Base-by-base conservation (phyloP, 2,329 filamentous ascomycete species). In the Plenodomus biglobosus region DNA sequence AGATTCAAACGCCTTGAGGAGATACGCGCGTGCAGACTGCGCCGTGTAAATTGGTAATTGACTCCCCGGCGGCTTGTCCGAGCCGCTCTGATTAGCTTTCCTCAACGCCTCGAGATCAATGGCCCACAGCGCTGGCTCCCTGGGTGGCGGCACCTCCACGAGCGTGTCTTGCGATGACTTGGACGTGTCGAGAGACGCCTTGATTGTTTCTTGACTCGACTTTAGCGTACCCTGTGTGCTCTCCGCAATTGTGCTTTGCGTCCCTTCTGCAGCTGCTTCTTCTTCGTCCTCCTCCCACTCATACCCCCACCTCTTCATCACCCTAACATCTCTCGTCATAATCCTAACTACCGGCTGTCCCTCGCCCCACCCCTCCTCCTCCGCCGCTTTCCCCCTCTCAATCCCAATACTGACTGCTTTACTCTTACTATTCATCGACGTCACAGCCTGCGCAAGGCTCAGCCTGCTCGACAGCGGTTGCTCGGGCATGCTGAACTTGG, bases 381-480 rank as follows among this genome's bases (percentile, higher is more conserved):
- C 86, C 0, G 84, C 86, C 32, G 79, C 80, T 7, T 80, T 77
- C 0, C 83, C 82, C 42, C 78, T 82, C 53, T 88, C 84, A 17
- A 95, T 75, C 0, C 90, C 90, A 22, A 95, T 73, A 53, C 81
- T 87, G 21, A 85, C 79, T 8, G 90, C 90, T 71, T 92, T 92
- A 30, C 82, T 84, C 55, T 85, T 82, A 51, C 87, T 90, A 65
- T 92, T 94, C 21, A 85, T 84, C 65, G 88, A 92, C 15, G 95
- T 88, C 1, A 94, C 85, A 0, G 88, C 90, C 70, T 95, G 90
- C 0, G 86, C 88, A 17, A 96, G 75, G 65, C 90, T 95, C 17
- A 95, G 75, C 39, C 89, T 80, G 66, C 89, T 92, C n/a, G 88
- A 94, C 2, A 86, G 78, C 2, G 90, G 90, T 66, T 96, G 91